phyloP scores from a whole-genome alignment of 2,329 filamentous ascomycete species.

The Fusarium subtropicale region DNA sequence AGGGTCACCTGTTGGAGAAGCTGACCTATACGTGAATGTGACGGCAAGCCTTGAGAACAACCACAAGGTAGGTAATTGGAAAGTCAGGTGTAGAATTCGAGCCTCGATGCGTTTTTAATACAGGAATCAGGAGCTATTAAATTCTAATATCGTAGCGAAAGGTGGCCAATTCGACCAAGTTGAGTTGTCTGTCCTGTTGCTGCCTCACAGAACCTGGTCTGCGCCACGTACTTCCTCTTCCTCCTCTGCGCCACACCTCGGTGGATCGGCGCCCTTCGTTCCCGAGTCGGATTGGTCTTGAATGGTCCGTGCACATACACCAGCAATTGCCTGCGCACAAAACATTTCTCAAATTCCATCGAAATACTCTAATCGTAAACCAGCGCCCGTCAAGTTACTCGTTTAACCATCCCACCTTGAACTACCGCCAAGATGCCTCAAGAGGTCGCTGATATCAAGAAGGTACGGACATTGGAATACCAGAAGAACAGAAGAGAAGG shows the following conservation, averaged over 20 bases:
- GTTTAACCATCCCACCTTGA: constrained; percentile 46
- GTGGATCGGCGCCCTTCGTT: constrained; percentile 41
- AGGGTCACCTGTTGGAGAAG: not conserved
- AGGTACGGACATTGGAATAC: constrained; percentile 60
- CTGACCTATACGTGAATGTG: too few species aligned
- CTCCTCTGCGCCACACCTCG: constrained; percentile 27
- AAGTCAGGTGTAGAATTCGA: not conserved
- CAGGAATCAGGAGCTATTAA: not conserved
- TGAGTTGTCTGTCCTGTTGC: not conserved
- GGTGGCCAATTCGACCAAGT: constrained; percentile 40
- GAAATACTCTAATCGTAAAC: constrained; percentile 44
- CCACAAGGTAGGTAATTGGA: too few species aligned
- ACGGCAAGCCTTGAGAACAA: not conserved
- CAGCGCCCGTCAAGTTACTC: constrained; percentile 44
- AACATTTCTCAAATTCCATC: constrained; percentile 48
- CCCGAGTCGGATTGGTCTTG: constrained; percentile 23
- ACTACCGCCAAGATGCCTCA: constrained; percentile 87
- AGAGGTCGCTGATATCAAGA: constrained; percentile 98
- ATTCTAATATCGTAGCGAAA: constrained; percentile 27
- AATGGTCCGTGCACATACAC: constrained; percentile 44
- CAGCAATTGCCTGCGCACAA: constrained; percentile 44
- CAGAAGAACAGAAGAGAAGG: not conserved
- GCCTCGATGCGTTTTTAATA: fast-evolving
- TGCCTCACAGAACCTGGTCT: constrained; percentile 17
- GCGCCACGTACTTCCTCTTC: constrained; percentile 31